Percentiles rank a stretch among this genome's conserved stretches.
Evolutionary conservation across 163 green algal species (phyloP).

Genomic region (Prototheca wickerhamii): DNA sequence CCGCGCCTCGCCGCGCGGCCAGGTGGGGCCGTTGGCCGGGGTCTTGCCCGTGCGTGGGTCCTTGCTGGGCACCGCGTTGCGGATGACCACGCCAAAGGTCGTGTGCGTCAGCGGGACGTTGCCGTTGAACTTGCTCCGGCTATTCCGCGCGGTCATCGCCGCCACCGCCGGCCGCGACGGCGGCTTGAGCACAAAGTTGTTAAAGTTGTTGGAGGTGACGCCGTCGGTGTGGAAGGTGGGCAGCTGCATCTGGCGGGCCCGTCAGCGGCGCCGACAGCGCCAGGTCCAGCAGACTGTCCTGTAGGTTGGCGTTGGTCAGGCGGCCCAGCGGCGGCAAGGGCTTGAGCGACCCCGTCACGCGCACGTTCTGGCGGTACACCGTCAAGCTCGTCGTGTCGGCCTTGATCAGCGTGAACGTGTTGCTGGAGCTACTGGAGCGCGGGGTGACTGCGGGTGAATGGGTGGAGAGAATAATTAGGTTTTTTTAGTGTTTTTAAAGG

Average conservation of each 20-base stretch:
- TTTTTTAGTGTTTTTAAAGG: no score
- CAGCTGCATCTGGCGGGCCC: neutral
- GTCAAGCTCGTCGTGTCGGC: neutral
- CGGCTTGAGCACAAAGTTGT: neutral
- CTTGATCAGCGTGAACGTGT: neutral
- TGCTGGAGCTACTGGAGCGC: neutral
- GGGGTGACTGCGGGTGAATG: neutral
- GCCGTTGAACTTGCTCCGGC: neutral
- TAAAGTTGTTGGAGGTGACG: neutral
- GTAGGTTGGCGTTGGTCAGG: constrained; percentile 1
- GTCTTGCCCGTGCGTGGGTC: neutral
- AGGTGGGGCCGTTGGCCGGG: neutral
- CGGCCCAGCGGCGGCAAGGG: neutral
- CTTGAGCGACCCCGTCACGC: neutral
- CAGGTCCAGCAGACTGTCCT: neutral
- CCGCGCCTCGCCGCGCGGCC: neutral
- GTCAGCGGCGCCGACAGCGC: neutral
- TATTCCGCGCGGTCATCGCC: neutral
- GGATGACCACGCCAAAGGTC: neutral
- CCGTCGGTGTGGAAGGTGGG: neutral
- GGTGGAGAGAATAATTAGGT: neutral
- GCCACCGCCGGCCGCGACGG: neutral
- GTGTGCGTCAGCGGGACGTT: neutral
- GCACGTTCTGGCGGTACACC: neutral
- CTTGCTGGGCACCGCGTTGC: neutral